Percentiles rank a stretch among this genome's conserved stretches.
phyloP scores from a whole-genome alignment of 768 basidiomycete species.

The Naganishia randhawae region DNA sequence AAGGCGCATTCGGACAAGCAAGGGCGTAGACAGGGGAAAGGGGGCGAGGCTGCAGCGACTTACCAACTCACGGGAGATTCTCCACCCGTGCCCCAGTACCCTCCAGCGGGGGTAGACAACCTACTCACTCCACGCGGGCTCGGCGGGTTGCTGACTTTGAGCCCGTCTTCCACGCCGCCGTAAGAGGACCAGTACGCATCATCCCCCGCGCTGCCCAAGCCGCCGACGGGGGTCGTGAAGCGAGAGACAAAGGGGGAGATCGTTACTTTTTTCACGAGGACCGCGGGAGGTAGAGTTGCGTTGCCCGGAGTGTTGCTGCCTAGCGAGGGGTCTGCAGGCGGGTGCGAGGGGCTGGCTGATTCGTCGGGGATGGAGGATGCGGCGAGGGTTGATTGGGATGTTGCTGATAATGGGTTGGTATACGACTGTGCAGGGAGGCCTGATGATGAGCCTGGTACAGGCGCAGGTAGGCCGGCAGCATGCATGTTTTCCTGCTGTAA shows the following conservation, averaged over 20 bases:
- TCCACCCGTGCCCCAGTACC: conserved; percentile 30
- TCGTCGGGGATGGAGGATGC: neutral
- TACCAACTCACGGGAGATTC: conserved; percentile 30
- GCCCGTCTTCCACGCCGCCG: conserved; percentile 28
- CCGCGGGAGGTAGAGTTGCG: neutral
- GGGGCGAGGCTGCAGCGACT: neutral
- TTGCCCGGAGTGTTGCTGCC: neutral
- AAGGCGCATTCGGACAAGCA: neutral
- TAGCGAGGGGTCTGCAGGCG: neutral
- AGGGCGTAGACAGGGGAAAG: neutral
- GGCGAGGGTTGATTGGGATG: neutral
- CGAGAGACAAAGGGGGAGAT: conserved; percentile 19
- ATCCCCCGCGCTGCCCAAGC: neutral
- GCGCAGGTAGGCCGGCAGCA: neutral
- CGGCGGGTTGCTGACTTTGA: conserved; percentile 26
- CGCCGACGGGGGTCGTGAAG: neutral
- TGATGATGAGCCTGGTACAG: neutral
- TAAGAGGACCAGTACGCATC: conserved; percentile 30
- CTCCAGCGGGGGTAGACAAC: conserved; percentile 2
- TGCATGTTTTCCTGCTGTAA: neutral
- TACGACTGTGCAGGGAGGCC: neutral
- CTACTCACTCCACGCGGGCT: conserved; percentile 12
- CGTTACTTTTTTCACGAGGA: conserved; percentile 14
- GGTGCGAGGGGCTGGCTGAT: neutral
- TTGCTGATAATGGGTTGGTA: neutral